These are phyloP conservation scores for Hyaloscypha variabilis DNA, from an alignment of 495 filamentous ascomycete genomes.

Conservation along the genomic window DNA sequence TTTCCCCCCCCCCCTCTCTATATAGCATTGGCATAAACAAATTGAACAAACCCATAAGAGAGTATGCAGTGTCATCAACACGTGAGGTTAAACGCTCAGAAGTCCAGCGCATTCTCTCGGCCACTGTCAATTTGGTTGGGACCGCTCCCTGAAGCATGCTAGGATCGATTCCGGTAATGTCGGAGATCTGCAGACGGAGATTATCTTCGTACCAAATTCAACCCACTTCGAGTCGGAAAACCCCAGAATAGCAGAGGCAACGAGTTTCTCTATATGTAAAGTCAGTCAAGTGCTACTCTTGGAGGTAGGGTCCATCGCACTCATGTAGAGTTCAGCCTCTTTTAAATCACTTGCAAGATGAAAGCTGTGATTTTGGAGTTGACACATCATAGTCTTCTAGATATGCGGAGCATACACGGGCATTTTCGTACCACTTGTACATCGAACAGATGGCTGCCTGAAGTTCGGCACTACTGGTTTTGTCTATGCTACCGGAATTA, in stretches of 20 bases:
- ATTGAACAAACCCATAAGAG: conserved; percentile 6
- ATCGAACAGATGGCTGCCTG: conserved; percentile 50
- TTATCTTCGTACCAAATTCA: background rate
- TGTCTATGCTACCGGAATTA: conserved; percentile 35
- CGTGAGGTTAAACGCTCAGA: background rate
- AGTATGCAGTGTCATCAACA: background rate
- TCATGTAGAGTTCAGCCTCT: background rate
- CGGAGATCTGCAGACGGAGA: background rate
- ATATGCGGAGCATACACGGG: conserved; percentile 39
- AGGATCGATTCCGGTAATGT: background rate
- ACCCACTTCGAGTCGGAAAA: background rate
- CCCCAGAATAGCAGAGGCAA: background rate
- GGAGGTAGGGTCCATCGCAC: no score
- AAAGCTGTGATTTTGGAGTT: background rate
- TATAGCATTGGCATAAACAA: conserved; percentile 1
- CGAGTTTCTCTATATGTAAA: background rate
- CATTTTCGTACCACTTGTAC: conserved; percentile 42
- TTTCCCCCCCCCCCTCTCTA: background rate
- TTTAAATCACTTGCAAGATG: conserved; percentile 2
- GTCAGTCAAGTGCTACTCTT: background rate
- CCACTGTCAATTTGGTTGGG: background rate
- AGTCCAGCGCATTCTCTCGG: conserved; percentile 11
- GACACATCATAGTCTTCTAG: conserved; percentile 29
- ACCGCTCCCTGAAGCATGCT: background rate
- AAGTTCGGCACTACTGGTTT: conserved; percentile 43